Evolutionary conservation across 345 rosid genomes (phyloP), one percentile per base, ranked within the genome.

Genomic region (Syzygium aqueum): DNA sequence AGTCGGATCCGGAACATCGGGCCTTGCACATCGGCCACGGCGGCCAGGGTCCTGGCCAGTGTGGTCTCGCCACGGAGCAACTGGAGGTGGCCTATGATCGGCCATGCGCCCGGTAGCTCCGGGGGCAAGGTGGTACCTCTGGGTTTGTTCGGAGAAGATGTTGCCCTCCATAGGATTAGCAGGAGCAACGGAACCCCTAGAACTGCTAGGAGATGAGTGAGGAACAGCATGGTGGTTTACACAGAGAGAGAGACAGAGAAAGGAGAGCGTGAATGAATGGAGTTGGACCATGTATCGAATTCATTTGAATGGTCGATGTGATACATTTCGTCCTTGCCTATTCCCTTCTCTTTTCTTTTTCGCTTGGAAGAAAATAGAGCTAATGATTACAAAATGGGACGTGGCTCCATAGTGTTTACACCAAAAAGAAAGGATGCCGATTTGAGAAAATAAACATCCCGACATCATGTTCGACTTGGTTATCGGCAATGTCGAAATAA

Each of bases 21-120:
- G 61, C 97, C 97, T 40, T 84, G 65, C 65, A 77, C 54, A 65
- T 95, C 94, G 4, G 94, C 92, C 49, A 94, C 82, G 84, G 91
- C 89, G n/a, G 88, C 97, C 7, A 94, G 92, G 86, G 88, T 90
- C 85, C 87, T 91, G 61, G 89, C 90, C 40, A 90, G 53, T 11
- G 93, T 94, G 49, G 84, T 88, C n/a, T 87, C 51, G 86, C 87
- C 89, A 2, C 84, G 86, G 8, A 95, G 93, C 73, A 92, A 93
- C 86, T 90, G 95, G 77, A 95, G 91, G 88, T 94, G 98, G 30
- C 96, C 98, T 51, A 95, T 80, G 61, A 95, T 30, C 22, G 98
- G 97, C 92, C 90, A 92, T 50, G 94, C 92, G 28, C 96, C 94
- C 0, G 84, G 15, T 19, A 96, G 94, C 82, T 93, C 93, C 15